Conservation (phyloP, 768 basidiomycete genomes). For the Roridomyces roridus region DNA sequence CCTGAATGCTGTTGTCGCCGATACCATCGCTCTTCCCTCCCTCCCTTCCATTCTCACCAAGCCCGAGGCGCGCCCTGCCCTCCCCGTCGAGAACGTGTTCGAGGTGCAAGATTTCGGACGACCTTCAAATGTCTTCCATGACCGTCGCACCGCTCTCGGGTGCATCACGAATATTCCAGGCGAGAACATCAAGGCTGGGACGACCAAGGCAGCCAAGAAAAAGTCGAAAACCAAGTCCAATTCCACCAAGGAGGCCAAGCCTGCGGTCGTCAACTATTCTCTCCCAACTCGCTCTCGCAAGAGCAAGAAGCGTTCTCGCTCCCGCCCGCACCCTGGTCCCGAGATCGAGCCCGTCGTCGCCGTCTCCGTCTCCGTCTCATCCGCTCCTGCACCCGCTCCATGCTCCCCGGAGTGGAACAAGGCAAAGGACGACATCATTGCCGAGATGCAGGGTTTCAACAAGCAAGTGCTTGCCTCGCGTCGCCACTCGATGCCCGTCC, state of each 20-base stretch:
- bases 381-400: not conserved
- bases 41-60: slow-evolving; percentile 10
- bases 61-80: not conserved
- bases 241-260: not conserved
- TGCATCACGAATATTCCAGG: not conserved
- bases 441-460: not conserved
- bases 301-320: not conserved
- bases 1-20: not conserved
- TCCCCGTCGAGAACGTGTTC: not conserved
- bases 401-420: slow-evolving; percentile 1
- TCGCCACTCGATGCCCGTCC: not conserved
- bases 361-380: not conserved
- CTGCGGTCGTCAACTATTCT: not conserved
- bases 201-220: not conserved
- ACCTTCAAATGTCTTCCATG: slow-evolving; percentile 5
- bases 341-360: not conserved
- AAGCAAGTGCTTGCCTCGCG: not conserved
- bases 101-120: not conserved
- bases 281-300: not conserved
- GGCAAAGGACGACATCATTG: not conserved
- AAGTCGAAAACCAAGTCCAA: slow-evolving; percentile 1
- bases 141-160: slow-evolving; percentile 7
- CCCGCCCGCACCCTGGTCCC: not conserved
- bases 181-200: too few relatives aligned
- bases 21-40: slow-evolving; percentile 2